Evolutionary conservation across 2,329 filamentous ascomycete species (phyloP), one percentile per base, ranked within the genome.

Genomic region (Aotearoamyces nothofagi): DNA sequence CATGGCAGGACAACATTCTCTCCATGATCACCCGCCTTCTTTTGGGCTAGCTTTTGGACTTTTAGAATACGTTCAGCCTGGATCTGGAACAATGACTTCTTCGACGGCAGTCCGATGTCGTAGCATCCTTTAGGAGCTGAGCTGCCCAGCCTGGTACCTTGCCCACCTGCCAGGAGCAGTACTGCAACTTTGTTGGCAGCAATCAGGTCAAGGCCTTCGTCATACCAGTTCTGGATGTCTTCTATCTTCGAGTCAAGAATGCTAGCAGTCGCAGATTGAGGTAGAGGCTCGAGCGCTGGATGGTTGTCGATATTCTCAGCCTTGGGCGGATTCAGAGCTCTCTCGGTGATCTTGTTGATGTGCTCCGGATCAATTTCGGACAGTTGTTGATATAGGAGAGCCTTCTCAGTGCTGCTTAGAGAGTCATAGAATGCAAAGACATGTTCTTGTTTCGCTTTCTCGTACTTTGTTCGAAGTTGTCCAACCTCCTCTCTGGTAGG

Each of bases 81-180:
- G 44, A 98, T 80, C 63, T 96, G 86, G 68, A 98, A 98, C 35
- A 98, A 69, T 10, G 84, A 84, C 64, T 98, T 98, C 51, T 78
- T 60, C 42, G 83, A 93, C 17, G 87, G 83, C 33, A 98, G 69
- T 11, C 84, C 84, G 53, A 98, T 96, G 51, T 98, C 78, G 58
- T 81, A 98, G 68, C 87, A 96, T 33, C 90, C 90, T 64, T 98
- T 98, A 42, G 90, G 90, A 11, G 78, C 87, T 33, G 84, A 90
- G 63, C 84, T 94, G 42, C 90, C 90, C 39, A 98, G 61, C 37
- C 90, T 72, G 37, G 90, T 98, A 39, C 90, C 90, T 60, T 98
- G 90, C 17, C 90, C 90, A 50, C 90, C 90, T 33, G 90, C 90
- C 81, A 98, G 92, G 47, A 98, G 69, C 29, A 98, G 83, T 11